Evolutionary conservation across 495 filamentous ascomycete species (phyloP).

Genomic region (Margaritispora aquatica): DNA sequence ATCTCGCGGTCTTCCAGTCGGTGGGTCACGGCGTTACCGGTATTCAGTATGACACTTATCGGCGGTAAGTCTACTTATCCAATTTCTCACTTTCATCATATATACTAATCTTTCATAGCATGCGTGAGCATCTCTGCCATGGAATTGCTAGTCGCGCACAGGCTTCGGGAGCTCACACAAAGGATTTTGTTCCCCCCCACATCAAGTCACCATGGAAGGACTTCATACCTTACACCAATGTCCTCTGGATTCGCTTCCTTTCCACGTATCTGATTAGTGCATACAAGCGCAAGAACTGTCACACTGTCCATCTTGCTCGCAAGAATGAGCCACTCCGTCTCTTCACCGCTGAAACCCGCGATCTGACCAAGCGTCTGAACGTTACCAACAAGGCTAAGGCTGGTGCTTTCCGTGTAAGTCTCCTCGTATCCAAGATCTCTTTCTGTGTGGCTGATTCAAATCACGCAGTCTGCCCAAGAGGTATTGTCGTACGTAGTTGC

Average conservation of each 20-base stretch:
- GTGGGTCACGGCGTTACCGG: background rate
- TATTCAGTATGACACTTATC: conserved; percentile 27
- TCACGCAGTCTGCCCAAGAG: conserved; percentile 4
- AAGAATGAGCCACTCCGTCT: conserved; percentile 23
- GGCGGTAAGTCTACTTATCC: conserved; percentile 16
- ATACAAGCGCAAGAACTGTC: background rate
- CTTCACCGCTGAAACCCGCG: conserved; percentile 34
- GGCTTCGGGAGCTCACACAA: no score
- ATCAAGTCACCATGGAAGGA: conserved; percentile 25
- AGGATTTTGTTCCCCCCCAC: background rate
- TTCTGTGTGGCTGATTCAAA: background rate
- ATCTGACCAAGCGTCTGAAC: conserved; percentile 37
- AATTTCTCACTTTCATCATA: background rate
- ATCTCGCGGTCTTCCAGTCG: conserved; percentile 39
- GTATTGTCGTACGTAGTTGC: conserved; percentile 4
- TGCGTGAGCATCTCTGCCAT: conserved; percentile 41
- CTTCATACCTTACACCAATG: conserved; percentile 43
- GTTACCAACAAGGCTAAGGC: conserved; percentile 23
- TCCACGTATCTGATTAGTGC: conserved; percentile 20
- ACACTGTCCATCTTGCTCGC: background rate
- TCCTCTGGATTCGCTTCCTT: conserved; percentile 46
- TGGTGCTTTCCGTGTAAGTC: conserved; percentile 13
- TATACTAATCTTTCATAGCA: conserved; percentile 24
- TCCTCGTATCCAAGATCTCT: background rate
- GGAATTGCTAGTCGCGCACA: no score